Percentiles rank a stretch among this genome's conserved stretches.
phyloP scores from a whole-genome alignment of 2,329 filamentous ascomycete species.

The Fusarium cyanostomum region DNA sequence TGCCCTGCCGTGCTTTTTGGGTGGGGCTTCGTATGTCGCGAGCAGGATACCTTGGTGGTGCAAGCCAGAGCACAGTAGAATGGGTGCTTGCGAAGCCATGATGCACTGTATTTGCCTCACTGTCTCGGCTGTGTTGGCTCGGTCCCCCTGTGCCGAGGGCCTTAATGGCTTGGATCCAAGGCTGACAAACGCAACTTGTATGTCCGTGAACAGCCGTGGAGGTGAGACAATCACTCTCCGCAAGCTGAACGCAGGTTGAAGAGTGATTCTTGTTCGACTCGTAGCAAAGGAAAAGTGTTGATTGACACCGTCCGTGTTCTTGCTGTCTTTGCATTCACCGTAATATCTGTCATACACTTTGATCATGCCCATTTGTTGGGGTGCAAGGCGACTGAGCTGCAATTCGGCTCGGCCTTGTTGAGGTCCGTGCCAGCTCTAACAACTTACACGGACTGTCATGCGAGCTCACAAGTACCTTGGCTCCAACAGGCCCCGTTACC shows the following conservation, averaged over 20 bases:
- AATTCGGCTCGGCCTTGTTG: constrained; percentile 27
- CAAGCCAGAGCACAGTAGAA: constrained; percentile 20
- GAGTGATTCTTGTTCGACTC: background rate
- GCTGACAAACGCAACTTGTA: constrained; percentile 29
- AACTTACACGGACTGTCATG: constrained; percentile 38
- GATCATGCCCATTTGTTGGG: constrained; percentile 19
- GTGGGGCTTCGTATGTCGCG: constrained; percentile 19
- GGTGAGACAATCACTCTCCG: constrained; percentile 26
- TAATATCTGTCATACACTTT: background rate
- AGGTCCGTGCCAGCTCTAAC: constrained; percentile 10
- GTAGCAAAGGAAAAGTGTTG: background rate
- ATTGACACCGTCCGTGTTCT: background rate
- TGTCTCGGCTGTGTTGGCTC: constrained; percentile 15
- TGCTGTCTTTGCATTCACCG: background rate
- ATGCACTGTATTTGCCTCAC: constrained; percentile 24
- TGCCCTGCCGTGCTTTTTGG: constrained; percentile 20
- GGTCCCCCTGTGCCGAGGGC: constrained; percentile 24
- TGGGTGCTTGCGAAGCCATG: constrained; percentile 21
- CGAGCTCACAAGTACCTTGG: constrained; percentile 39
- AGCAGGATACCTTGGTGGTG: constrained; percentile 26
- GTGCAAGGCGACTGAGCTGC: constrained; percentile 19
- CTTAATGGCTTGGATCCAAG: constrained; percentile 25
- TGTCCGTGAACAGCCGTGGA: constrained; percentile 23
- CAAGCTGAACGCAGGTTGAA: constrained; percentile 15
- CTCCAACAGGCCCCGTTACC: constrained; percentile 43